phyloP scores from a whole-genome alignment of 2,329 filamentous ascomycete species.

The Cladophialophora bantiana region DNA sequence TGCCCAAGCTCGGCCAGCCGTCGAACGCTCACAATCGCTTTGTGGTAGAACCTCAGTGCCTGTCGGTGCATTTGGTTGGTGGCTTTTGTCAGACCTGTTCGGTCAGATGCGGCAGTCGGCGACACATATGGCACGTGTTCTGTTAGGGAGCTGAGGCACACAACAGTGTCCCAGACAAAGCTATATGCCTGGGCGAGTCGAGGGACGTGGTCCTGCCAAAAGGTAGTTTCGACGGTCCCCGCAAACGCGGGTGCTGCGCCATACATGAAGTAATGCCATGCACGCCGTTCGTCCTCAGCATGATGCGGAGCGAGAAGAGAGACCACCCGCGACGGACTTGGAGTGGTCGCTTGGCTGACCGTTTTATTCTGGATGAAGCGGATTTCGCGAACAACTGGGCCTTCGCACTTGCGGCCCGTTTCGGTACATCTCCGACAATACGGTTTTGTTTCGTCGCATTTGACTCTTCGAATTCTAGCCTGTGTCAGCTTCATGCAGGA shows the following conservation, averaged over 20 bases:
- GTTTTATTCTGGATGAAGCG: slow-evolving; percentile 26
- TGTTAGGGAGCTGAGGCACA: slow-evolving; percentile 28
- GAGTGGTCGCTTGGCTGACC: slow-evolving; percentile 16
- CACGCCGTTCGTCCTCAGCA: slow-evolving; percentile 29
- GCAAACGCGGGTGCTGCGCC: slow-evolving; percentile 29
- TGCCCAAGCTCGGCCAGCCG: slow-evolving; percentile 21
- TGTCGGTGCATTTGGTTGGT: slow-evolving; percentile 28
- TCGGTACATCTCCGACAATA: slow-evolving; percentile 32
- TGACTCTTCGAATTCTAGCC: slow-evolving; percentile 32
- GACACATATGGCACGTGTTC: slow-evolving; percentile 30
- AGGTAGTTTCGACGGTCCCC: slow-evolving; percentile 28
- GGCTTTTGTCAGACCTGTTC: neutral
- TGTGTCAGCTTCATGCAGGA: neutral
- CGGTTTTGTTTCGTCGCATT: slow-evolving; percentile 37
- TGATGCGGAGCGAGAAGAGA: slow-evolving; percentile 28
- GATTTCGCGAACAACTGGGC: slow-evolving; percentile 24
- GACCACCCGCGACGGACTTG: slow-evolving; percentile 23
- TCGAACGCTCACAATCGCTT: slow-evolving; percentile 29
- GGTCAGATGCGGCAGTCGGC: slow-evolving; percentile 13
- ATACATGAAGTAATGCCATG: slow-evolving; percentile 33
- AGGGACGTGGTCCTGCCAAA: slow-evolving; percentile 34
- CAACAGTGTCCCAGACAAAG: slow-evolving; percentile 35
- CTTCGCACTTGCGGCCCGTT: slow-evolving; percentile 34
- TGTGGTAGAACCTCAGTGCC: slow-evolving; percentile 32
- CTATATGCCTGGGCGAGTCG: slow-evolving; percentile 26